Evolutionary conservation across 306 rosid genomes (phyloP).

Genomic region (Lathyrus tuberosus): DNA sequence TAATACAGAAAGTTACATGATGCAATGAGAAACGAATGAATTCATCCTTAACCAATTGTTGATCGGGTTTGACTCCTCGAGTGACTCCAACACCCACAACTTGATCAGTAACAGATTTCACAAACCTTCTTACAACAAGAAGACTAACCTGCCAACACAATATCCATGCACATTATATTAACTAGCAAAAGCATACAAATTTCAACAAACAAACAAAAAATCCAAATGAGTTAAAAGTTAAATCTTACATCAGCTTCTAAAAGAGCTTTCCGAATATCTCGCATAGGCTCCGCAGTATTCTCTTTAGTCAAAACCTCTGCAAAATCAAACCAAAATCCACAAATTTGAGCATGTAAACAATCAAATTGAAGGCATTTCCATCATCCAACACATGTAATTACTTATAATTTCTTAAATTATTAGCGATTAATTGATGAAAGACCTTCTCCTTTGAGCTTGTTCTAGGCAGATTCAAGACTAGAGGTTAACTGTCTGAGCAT

Average conservation of each 20-base stretch:
- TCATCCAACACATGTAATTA: neutral
- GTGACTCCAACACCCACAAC: constrained; percentile 90
- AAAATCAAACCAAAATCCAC: constrained; percentile 22
- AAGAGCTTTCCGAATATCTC: constrained; percentile 95
- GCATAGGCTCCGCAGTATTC: constrained; percentile 94
- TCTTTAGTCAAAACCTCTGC: constrained; percentile 96
- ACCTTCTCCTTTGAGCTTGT: constrained; percentile 98
- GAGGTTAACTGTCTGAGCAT: constrained; percentile 93
- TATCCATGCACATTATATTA: constrained; percentile 16
- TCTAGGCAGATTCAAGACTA: constrained; percentile 96
- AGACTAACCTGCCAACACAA: constrained; percentile 83
- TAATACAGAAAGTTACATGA: constrained; percentile 3
- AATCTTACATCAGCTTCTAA: constrained; percentile 95
- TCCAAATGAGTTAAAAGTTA: constrained; percentile 31
- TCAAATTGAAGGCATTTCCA: neutral
- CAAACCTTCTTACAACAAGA: constrained; percentile 96
- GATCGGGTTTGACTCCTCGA: constrained; percentile 92
- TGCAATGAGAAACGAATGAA: neutral
- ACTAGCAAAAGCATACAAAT: neutral
- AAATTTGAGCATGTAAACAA: neutral
- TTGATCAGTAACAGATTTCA: constrained; percentile 85
- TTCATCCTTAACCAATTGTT: constrained; percentile 88
- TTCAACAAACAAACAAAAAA: constrained; percentile 14
- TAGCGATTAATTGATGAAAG: no score
- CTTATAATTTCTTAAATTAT: neutral